These are phyloP conservation scores for Heterococcus sp. DNA, from an alignment of 108 stramenopile genomes.

Conservation along the genomic window DNA sequence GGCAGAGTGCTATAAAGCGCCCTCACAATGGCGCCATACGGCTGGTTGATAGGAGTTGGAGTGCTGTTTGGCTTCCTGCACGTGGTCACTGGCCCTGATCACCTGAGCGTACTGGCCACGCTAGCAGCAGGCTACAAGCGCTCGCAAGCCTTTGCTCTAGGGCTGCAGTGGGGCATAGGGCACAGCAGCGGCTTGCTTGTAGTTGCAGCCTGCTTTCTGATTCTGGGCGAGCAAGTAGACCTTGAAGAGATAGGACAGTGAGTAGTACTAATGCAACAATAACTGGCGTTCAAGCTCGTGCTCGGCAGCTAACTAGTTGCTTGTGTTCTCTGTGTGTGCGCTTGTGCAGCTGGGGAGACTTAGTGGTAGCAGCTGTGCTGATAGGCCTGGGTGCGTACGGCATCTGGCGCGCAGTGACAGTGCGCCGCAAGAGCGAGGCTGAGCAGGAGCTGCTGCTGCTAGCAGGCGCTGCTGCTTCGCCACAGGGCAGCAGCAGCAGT, in stretches of 20 bases:
- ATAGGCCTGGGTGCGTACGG: background rate
- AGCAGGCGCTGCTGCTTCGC: too few relatives aligned
- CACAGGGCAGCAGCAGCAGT: too few relatives aligned
- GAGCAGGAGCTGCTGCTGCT: too few relatives aligned
- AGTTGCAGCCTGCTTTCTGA: background rate
- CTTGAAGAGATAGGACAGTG: background rate
- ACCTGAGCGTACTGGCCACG: background rate
- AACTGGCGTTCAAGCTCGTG: background rate
- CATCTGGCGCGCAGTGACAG: background rate
- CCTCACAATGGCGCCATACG: background rate
- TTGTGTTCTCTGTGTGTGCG: background rate
- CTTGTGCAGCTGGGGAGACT: background rate
- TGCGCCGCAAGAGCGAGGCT: background rate
- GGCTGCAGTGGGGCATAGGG: background rate
- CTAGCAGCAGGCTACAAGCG: background rate
- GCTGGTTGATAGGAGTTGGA: background rate
- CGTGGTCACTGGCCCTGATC: background rate
- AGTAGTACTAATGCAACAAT: background rate
- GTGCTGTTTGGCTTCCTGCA: background rate
- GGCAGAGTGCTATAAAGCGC: background rate
- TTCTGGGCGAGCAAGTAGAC: background rate
- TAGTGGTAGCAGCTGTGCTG: background rate
- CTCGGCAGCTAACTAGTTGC: background rate
- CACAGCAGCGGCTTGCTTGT: background rate
- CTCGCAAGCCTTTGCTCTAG: background rate